Evolutionary conservation across 2,329 filamentous ascomycete genomes (phyloP).

Genomic region (Acrocalymma vagum): DNA sequence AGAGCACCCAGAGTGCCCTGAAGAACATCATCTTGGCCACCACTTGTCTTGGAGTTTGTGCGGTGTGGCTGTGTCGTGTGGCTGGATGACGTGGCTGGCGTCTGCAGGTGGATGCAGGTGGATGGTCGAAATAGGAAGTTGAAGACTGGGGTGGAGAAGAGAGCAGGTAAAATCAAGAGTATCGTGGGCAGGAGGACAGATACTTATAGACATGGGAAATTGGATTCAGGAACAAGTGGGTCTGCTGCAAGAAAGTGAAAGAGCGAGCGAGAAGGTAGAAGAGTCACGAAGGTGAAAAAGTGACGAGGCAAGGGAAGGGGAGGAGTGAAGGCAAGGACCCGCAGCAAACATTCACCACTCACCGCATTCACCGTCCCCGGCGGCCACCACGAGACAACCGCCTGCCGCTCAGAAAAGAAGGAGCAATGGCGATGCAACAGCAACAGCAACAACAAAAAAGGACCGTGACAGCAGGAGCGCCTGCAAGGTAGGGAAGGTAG

Average conservation of each 20-base stretch:
- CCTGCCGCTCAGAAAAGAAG: slow-evolving; percentile 5
- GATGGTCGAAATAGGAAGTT: slow-evolving; percentile 12
- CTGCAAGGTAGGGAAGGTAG: slow-evolving; percentile 18
- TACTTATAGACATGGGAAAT: slow-evolving; percentile 2
- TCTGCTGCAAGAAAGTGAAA: slow-evolving; percentile 7
- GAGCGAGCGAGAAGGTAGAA: slow-evolving; percentile 6
- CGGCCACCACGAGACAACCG: slow-evolving; percentile 16
- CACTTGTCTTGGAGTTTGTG: slow-evolving; percentile 31
- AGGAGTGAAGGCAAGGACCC: slow-evolving; percentile 6
- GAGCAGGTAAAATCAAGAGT: neutral
- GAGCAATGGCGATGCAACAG: slow-evolving; percentile 33
- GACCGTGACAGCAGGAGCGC: slow-evolving; percentile 34
- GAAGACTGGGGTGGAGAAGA: neutral
- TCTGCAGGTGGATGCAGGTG: slow-evolving; percentile 27
- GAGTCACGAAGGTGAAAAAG: neutral
- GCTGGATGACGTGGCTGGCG: slow-evolving; percentile 30
- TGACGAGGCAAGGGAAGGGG: neutral
- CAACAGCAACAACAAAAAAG: slow-evolving; percentile 22
- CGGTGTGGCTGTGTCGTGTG: slow-evolving; percentile 28
- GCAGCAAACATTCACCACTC: no score
- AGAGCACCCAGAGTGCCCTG: slow-evolving; percentile 28
- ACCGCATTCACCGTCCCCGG: no score
- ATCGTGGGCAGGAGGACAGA: no score
- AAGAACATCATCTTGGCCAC: slow-evolving; percentile 30
- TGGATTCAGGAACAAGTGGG: neutral